Evolutionary conservation across 2,329 filamentous ascomycete genomes (phyloP), one percentile per base, ranked within the genome.

Genomic region (Trichophaea hybrida): DNA sequence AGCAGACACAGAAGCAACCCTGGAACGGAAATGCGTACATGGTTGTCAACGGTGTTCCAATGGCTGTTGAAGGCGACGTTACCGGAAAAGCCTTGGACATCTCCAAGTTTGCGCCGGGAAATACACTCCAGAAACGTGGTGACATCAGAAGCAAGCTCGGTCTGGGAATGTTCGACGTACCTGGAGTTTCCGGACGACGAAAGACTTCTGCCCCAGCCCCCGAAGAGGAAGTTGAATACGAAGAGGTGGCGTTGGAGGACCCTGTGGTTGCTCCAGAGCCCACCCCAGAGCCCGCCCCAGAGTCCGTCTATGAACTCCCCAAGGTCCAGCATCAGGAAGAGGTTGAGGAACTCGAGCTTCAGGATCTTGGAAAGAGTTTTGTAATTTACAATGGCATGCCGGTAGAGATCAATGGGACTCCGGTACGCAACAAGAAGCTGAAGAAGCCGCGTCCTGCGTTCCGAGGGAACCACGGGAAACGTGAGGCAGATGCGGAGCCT

Each of bases 401-500:
- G 17, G 44, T 57, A 10, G 55, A 57, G 24, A 15, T 49, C 40
- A 43, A 57, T 31, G 43, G 43, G 3, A n/a, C 5, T 15, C 40
- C 40, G 10, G 24, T 57, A 4, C 8, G 33, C 17, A 15, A 32
- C 34, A 13, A 17, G 33, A 48, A 57, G 24, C 32, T 57, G 6
- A 57, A 57, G 55, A 57, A 57, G 55, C 55, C 55, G n/a, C 55
- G 55, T 17, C 55, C 55, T n/a, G 55, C 55, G 10, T 57, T 57
- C 55, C 40, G 55, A 6, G 55, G 43, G 7, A 33, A 31, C 17
- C 10, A 46, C n/a, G 10, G 1, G 5, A 56, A 56, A 35, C 40
- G 55, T 12, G 24, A 32, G 15, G 17, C 53, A 7, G 24, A 32
- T 40, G 17, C 53, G 6, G 34, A 35, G 10, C 51, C 51, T 15